Conservation (phyloP, 2,329 filamentous ascomycete species). For the Hypoxylon sp. region DNA sequence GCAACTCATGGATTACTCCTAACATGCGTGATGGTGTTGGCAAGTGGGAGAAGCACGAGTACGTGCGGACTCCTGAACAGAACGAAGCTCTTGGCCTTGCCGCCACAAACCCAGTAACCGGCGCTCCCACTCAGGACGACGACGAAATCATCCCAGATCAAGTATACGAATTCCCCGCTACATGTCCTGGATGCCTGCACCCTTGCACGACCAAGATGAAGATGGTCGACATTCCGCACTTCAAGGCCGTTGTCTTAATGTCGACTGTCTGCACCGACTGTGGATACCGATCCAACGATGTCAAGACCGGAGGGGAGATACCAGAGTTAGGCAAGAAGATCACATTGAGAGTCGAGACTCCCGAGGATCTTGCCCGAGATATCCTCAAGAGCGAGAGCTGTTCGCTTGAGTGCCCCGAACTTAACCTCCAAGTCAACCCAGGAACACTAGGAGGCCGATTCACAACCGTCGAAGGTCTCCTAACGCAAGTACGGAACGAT, state of each 20-base stretch:
- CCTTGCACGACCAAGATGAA: conserved; percentile 95
- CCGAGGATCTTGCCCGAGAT: conserved; percentile 86
- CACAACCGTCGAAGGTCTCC: conserved; percentile 94
- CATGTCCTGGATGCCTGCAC: conserved; percentile 91
- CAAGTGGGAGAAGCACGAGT: conserved; percentile 91
- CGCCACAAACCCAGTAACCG: conserved; percentile 64
- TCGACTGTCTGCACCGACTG: conserved; percentile 92
- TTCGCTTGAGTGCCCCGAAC: conserved; percentile 86
- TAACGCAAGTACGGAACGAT: conserved; percentile 93
- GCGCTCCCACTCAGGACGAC: conserved; percentile 64
- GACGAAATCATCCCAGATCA: conserved; percentile 93
- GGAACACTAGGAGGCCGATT: conserved; percentile 96
- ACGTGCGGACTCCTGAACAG: conserved; percentile 84
- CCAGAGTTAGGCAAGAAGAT: conserved; percentile 89
- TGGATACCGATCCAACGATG: conserved; percentile 95
- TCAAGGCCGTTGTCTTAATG: conserved; percentile 98
- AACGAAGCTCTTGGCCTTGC: conserved; percentile 87
- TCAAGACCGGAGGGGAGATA: conserved; percentile 96
- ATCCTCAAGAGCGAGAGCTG: conserved; percentile 98
- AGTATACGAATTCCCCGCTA: conserved; percentile 92
- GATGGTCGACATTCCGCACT: conserved; percentile 98
- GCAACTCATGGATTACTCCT: conserved; percentile 97
- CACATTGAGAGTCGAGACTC: conserved; percentile 77
- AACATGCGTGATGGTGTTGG: conserved; percentile 83
- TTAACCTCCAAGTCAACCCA: conserved; percentile 88